Evolutionary conservation across 768 basidiomycete species (phyloP), one percentile per base, ranked within the genome.

Genomic region (Coprinopsis sp.): DNA sequence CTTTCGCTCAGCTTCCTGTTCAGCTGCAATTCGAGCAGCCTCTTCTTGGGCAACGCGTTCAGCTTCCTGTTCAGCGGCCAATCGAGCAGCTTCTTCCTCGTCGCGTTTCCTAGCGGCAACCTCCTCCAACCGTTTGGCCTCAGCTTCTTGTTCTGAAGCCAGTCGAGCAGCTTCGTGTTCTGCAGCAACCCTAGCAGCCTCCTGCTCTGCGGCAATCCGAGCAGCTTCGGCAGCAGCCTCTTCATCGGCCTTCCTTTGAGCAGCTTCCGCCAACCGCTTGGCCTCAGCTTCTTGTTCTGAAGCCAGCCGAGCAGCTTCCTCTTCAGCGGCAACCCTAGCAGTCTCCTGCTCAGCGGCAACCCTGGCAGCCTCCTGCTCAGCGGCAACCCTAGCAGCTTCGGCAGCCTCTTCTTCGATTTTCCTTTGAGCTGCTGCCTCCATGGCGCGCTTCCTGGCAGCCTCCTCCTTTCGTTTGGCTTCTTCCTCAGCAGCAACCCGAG

Each of bases 371-470:
- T 22, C 24, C 27, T 7, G 37, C 21, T 24, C 30, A 13, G 40
- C 46, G 29, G 33, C 40, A 47, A 37, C 44, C 13, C 37, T n/a
- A n/a, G n/a, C 45, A 29, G 36, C 50, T 22, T 27, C 42, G 25
- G 41, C 54, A 33, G 46, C 31, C 41, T 50, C 49, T 37, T 21
- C n/a, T 21, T 44, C 25, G 11, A 3, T 16, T 31, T 33, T 22
- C 43, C 24, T 22, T 31, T 31, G 18, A 6, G 34, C 45, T 31
- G 18, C 14, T 31, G 29, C 19, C 23, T 39, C 37, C 13, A 11
- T 31, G 7, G 25, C 16, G 22, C 49, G 47, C 39, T 40, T 45
- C 47, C 4, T 37, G 40, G 36, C 30, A 45, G 43, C 37, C 45
- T 37, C 44, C 46, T 34, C 44, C 39, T 7, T 14, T 25, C 36